These are phyloP conservation scores for Rhynchosporium agropyri DNA, from an alignment of 2,329 filamentous ascomycete species.

Conservation along the genomic window DNA sequence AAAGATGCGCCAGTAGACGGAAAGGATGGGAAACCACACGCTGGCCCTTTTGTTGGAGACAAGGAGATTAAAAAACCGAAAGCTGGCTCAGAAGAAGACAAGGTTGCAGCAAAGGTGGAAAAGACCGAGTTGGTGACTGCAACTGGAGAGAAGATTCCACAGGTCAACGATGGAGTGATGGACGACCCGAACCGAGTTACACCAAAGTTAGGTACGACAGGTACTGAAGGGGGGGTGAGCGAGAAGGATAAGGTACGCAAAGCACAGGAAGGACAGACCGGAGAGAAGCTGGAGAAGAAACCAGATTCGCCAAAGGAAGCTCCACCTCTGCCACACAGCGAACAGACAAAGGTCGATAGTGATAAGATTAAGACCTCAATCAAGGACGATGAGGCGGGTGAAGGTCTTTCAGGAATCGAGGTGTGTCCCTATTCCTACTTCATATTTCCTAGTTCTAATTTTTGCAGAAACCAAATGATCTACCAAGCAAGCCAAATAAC, in stretches of 20 bases:
- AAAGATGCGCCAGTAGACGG: conserved; percentile 91
- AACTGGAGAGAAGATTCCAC: conserved; percentile 63
- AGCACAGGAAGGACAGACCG: conserved; percentile 65
- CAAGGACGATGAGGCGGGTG: conserved; percentile 43
- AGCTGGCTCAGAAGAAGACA: conserved; percentile 40
- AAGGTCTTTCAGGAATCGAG: conserved; percentile 55
- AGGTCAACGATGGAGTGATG: conserved; percentile 83
- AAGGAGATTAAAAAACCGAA: conserved; percentile 49
- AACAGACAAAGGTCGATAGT: conserved; percentile 66
- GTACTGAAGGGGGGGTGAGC: conserved; percentile 86
- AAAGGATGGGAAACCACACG: conserved; percentile 89
- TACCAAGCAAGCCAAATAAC: conserved; percentile 78
- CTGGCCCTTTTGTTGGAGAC: conserved; percentile 75
- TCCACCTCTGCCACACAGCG: conserved; percentile 78
- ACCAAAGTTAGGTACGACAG: conserved; percentile 83
- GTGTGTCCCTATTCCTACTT: conserved; percentile 47
- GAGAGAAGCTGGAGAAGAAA: conserved; percentile 69
- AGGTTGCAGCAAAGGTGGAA: conserved; percentile 48
- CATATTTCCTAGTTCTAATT: conserved; percentile 32
- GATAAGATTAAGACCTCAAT: conserved; percentile 40
- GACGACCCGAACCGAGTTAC: conserved; percentile 77
- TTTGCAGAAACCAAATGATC: conserved; percentile 73
- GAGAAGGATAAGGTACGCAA: conserved; percentile 81
- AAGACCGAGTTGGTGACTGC: conserved; percentile 55
- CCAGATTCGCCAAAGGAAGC: conserved; percentile 85